Conservation (phyloP, 2,329 filamentous ascomycete species). For the Alternaria sp. region DNA sequence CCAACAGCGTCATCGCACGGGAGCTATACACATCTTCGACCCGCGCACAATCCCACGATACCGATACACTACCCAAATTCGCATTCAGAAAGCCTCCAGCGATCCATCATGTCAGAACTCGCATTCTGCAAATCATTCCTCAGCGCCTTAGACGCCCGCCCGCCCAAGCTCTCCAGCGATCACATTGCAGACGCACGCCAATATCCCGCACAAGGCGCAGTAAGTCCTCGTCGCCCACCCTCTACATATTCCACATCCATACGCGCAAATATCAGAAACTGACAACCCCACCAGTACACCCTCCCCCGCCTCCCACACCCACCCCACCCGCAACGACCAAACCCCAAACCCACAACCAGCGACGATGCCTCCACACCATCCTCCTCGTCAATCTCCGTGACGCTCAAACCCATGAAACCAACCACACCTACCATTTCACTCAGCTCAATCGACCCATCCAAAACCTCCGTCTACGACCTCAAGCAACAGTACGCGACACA, state of each 20-base stretch:
- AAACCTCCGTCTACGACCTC: slow-evolving; percentile 79
- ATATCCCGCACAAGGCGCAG: slow-evolving; percentile 77
- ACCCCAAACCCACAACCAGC: slow-evolving; percentile 56
- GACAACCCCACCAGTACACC: slow-evolving; percentile 63
- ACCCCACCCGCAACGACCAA: slow-evolving; percentile 57
- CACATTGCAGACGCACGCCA: slow-evolving; percentile 85
- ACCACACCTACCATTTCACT: slow-evolving; percentile 70
- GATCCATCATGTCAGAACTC: slow-evolving; percentile 64
- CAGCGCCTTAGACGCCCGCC: slow-evolving; percentile 76
- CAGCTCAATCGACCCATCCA: slow-evolving; percentile 63
- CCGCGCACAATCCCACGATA: background rate
- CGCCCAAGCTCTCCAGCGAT: slow-evolving; percentile 82
- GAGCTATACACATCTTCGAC: slow-evolving; percentile 1
- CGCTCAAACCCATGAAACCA: slow-evolving; percentile 74
- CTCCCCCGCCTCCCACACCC: slow-evolving; percentile 70
- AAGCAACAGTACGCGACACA: slow-evolving; percentile 72
- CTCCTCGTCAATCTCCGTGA: slow-evolving; percentile 60
- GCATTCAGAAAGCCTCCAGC: background rate
- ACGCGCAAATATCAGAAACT: slow-evolving; percentile 32
- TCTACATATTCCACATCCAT: slow-evolving; percentile 19
- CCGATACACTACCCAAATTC: background rate
- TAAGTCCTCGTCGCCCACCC: slow-evolving; percentile 55
- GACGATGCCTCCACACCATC: slow-evolving; percentile 24
- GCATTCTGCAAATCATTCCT: slow-evolving; percentile 86
- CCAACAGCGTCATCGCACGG: slow-evolving; percentile 41